Percentiles rank a stretch among this genome's conserved stretches.
These are phyloP conservation scores for Pelargonium exstipulatum DNA, from an alignment of 441 rosid genomes.

Conservation along the genomic window DNA sequence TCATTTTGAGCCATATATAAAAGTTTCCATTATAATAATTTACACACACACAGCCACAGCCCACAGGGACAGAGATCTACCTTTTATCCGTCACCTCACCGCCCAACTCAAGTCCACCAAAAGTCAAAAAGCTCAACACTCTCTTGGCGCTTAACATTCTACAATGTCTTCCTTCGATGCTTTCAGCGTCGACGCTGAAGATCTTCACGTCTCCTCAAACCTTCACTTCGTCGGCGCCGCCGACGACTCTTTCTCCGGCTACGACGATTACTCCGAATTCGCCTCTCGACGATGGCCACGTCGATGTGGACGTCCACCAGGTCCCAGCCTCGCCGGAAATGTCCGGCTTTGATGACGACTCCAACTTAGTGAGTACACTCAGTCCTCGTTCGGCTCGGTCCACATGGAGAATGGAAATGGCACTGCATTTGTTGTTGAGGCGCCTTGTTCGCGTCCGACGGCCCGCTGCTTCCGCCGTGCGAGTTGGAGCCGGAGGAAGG, in stretches of 20 bases:
- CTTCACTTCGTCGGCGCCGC: constrained; percentile 36
- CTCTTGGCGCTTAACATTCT: not conserved
- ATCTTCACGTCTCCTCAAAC: constrained; percentile 31
- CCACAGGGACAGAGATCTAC: too few species aligned
- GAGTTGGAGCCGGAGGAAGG: constrained; percentile 68
- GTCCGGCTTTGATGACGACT: constrained; percentile 39
- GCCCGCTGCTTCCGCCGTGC: constrained; percentile 65
- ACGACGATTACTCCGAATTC: constrained; percentile 49
- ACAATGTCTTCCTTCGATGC: constrained; percentile 53
- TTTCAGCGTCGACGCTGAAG: constrained; percentile 45
- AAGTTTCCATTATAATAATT: too few species aligned
- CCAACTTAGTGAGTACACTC: constrained; percentile 31
- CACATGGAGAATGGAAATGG: constrained; percentile 48
- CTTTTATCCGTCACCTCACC: not conserved
- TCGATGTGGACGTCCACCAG: constrained; percentile 42
- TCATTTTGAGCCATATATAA: too few species aligned
- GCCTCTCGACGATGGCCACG: constrained; percentile 23
- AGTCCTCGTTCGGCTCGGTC: constrained; percentile 41
- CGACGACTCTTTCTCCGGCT: constrained; percentile 38
- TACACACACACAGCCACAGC: too few species aligned
- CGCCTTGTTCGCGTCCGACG: constrained; percentile 43
- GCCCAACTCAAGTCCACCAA: not conserved
- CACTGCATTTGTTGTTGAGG: constrained; percentile 36
- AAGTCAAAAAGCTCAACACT: not conserved
- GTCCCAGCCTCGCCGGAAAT: constrained; percentile 43